Conservation (phyloP, 2,329 filamentous ascomycete genomes). For the Claviceps sp. region DNA sequence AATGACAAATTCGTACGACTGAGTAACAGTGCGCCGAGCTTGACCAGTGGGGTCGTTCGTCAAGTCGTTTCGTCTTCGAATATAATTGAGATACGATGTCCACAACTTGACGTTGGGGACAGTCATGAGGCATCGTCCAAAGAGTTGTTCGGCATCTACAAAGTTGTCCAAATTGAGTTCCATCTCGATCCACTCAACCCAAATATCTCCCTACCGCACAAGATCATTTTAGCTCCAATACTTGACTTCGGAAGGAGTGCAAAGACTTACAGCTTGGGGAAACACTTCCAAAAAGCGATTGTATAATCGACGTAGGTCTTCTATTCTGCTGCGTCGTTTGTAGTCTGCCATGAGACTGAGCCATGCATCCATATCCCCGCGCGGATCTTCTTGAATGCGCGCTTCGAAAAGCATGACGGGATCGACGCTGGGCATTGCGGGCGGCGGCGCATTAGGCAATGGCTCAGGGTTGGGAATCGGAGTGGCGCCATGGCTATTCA, state of each 20-base stretch:
- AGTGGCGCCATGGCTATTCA: conserved; percentile 10
- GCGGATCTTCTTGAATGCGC: conserved; percentile 80
- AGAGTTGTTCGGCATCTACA: conserved; percentile 66
- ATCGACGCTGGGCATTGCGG: conserved; percentile 40
- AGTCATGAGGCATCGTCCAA: conserved; percentile 63
- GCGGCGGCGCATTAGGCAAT: conserved; percentile 21
- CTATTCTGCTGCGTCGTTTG: conserved; percentile 65
- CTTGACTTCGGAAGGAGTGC: not conserved
- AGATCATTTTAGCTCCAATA: conserved; percentile 6
- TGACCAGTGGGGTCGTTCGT: conserved; percentile 61
- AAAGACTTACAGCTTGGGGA: conserved; percentile 65
- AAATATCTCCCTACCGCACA: conserved; percentile 65
- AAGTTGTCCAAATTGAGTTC: conserved; percentile 81
- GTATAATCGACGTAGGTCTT: conserved; percentile 68
- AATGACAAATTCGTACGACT: conserved; percentile 87
- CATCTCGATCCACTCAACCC: conserved; percentile 79
- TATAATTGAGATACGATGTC: conserved; percentile 90
- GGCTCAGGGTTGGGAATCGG: conserved; percentile 11
- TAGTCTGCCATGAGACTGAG: conserved; percentile 74
- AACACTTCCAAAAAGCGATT: conserved; percentile 81
- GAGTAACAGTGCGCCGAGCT: conserved; percentile 65
- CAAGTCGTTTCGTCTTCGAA: conserved; percentile 80
- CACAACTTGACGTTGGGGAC: conserved; percentile 79
- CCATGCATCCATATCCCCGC: conserved; percentile 89
- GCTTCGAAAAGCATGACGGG: conserved; percentile 73